Percentiles rank a stretch among this genome's conserved stretches.
Conservation (phyloP, 352 stramenopile species). For the Pythium diclinum region DNA sequence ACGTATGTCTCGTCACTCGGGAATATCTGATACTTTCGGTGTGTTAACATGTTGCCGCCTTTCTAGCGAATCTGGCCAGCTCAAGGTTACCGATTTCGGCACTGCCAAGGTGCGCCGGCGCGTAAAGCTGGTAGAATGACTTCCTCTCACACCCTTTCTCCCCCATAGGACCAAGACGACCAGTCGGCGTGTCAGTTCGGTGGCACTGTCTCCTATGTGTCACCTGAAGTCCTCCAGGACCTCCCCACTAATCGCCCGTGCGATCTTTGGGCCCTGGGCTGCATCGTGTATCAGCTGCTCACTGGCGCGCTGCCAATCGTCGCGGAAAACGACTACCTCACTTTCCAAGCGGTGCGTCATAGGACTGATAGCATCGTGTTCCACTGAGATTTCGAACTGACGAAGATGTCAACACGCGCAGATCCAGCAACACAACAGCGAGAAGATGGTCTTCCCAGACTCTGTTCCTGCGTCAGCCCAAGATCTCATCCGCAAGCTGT, state of each 20-base stretch:
- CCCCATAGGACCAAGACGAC: slow-evolving; percentile 66
- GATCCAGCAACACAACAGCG: slow-evolving; percentile 81
- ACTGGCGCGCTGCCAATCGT: slow-evolving; percentile 82
- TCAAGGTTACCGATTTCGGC: slow-evolving; percentile 91
- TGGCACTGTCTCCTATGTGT: slow-evolving; percentile 90
- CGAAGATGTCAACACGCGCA: slow-evolving; percentile 14
- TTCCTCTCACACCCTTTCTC: neutral
- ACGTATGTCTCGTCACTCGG: slow-evolving; percentile 31
- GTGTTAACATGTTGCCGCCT: neutral
- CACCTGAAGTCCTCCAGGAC: slow-evolving; percentile 89
- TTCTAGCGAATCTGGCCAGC: slow-evolving; percentile 46
- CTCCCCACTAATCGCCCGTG: slow-evolving; percentile 66
- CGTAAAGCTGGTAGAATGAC: neutral
- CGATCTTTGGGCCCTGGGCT: slow-evolving; percentile 91
- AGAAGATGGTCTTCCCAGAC: slow-evolving; percentile 71
- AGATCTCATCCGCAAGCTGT: slow-evolving; percentile 73
- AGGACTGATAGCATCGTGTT: neutral
- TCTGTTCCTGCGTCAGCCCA: slow-evolving; percentile 62
- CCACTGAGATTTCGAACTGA: neutral
- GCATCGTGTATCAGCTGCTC: slow-evolving; percentile 88
- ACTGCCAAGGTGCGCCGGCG: slow-evolving; percentile 59
- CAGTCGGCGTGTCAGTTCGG: slow-evolving; percentile 67
- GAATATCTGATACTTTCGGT: neutral
- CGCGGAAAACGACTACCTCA: slow-evolving; percentile 90
- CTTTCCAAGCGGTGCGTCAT: slow-evolving; percentile 78